Conservation (phyloP, 305 asterid genomes). For the Fraxinus albicans region DNA sequence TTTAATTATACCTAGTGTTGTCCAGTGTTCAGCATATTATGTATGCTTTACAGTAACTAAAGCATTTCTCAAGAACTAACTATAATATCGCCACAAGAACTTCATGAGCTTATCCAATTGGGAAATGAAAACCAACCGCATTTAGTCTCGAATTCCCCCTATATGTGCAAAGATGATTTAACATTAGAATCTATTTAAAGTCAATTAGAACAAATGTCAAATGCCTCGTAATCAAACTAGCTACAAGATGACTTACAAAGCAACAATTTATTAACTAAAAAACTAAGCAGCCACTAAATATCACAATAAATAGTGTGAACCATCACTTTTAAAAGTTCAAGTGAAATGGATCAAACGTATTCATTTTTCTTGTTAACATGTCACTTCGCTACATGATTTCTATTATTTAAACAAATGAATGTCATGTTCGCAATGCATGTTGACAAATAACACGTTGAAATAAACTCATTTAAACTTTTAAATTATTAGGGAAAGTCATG, state of each 20-base stretch:
- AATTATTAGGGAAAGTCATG: neutral
- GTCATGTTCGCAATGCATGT: no score
- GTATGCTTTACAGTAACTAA: neutral
- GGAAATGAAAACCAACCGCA: neutral
- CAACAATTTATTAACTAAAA: neutral
- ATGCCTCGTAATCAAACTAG: neutral
- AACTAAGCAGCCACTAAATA: no score
- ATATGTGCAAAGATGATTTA: neutral
- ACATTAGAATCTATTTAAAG: neutral
- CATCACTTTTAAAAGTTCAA: neutral
- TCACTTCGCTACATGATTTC: neutral
- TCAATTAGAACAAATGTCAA: neutral
- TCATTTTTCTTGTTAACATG: neutral
- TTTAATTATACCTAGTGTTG: no score
- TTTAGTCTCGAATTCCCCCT: neutral
- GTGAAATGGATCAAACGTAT: neutral
- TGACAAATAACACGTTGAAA: no score
- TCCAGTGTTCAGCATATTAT: neutral
- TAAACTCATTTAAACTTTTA: neutral
- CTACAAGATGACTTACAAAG: neutral
- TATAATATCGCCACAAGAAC: neutral
- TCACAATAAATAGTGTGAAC: neutral
- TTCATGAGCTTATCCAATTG: neutral
- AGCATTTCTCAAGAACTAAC: neutral
- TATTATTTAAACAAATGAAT: neutral